phyloP scores from a whole-genome alignment of 148 eudicot species.

The Arctostaphylos glauca region DNA sequence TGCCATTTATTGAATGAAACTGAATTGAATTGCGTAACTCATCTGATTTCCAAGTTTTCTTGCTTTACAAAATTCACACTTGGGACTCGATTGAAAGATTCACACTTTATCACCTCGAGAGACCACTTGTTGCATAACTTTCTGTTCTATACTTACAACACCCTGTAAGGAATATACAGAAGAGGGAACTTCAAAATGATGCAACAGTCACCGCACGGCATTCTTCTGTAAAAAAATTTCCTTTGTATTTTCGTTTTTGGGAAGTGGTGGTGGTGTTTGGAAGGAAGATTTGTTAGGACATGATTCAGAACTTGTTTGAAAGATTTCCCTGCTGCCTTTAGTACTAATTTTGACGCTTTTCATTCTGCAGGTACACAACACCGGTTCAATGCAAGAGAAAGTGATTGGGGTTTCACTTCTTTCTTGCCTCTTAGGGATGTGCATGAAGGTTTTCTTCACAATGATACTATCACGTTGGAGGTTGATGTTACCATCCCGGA shows the following conservation, averaged over 20 bases:
- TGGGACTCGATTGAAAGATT: not conserved
- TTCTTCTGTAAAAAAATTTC: no score
- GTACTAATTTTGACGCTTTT: not conserved
- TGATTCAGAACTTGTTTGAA: not conserved
- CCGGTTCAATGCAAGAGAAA: conserved; percentile 71
- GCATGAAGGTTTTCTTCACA: conserved; percentile 79
- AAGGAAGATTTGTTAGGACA: not conserved
- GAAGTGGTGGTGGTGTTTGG: no score
- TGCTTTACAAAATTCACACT: not conserved
- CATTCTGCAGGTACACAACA: conserved; percentile 67
- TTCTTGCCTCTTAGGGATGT: conserved; percentile 83
- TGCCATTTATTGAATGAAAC: not conserved
- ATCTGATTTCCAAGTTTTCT: not conserved
- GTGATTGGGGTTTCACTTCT: conserved; percentile 93
- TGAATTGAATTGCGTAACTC: not conserved
- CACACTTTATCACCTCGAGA: not conserved
- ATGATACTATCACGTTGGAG: conserved; percentile 72
- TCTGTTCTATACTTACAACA: not conserved
- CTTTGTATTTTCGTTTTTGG: no score
- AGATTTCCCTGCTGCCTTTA: not conserved
- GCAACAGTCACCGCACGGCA: no score
- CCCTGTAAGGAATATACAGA: not conserved
- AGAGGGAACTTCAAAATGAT: not conserved
- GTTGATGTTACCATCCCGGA: conserved; percentile 93
- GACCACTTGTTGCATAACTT: not conserved